These are phyloP conservation scores for Paramecium sexaurelia DNA, from an alignment of 73 alveolate species.

Conservation along the genomic window DNA sequence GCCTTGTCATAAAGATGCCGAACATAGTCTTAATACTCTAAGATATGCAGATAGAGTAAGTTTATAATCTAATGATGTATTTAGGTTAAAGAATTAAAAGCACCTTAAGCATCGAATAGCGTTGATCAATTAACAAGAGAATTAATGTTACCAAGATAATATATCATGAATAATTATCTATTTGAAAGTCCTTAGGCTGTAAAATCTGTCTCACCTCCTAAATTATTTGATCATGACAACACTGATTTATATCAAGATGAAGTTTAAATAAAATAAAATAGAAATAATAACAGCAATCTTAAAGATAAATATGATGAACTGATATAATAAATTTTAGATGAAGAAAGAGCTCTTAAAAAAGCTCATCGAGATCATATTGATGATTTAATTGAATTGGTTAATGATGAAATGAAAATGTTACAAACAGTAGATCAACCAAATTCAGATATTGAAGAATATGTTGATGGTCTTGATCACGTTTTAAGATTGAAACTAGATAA, in stretches of 20 bases:
- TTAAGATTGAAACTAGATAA: constrained; percentile 75
- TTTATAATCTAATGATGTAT: neutral
- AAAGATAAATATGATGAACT: constrained; percentile 91
- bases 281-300: neutral
- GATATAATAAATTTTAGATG: constrained; percentile 95
- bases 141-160: constrained; percentile 78
- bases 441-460: constrained; percentile 97
- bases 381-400: constrained; percentile 95
- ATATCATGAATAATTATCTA: neutral
- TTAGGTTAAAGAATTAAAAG: constrained; percentile 94
- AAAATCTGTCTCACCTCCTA: constrained; percentile 20
- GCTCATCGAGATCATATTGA: constrained; percentile 97
- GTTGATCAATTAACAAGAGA: constrained; percentile 67
- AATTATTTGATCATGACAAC: constrained; percentile 34
- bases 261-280: neutral
- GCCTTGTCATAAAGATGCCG: constrained; percentile 95
- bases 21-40: constrained; percentile 98
- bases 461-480: constrained; percentile 88
- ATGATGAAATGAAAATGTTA: constrained; percentile 92
- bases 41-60: constrained; percentile 99
- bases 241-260: neutral
- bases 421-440: constrained; percentile 99
- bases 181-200: constrained; percentile 32
- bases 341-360: constrained; percentile 96
- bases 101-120: constrained; percentile 62